A percentile compares a stretch with the other conserved stretches of the same genome.
Conservation (phyloP, 371 early-diverging fungal species). For the Actinomortierella wolfii region DNA sequence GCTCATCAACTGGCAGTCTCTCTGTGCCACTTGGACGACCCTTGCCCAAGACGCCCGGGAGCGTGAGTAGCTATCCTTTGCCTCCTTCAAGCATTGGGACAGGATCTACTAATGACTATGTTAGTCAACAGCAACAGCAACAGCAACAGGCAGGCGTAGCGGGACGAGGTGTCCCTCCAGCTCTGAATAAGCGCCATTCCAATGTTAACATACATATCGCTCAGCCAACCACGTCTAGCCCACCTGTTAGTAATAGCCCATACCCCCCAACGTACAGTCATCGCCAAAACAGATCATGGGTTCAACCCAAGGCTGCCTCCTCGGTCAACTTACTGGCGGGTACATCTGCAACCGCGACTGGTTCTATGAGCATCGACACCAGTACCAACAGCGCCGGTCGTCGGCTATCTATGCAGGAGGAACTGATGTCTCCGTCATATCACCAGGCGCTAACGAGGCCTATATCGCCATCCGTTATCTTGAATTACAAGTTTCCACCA, state of each 20-base stretch:
- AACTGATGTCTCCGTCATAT: constrained; percentile 12
- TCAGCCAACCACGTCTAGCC: constrained; percentile 6
- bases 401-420: constrained; percentile 7
- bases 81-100: too few species aligned
- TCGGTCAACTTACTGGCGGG: neutral
- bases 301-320: constrained; percentile 11
- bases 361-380: neutral
- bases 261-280: neutral
- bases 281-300: constrained; percentile 11
- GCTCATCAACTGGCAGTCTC: constrained; percentile 30
- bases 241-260: neutral
- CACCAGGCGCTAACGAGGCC: constrained; percentile 37
- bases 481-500: constrained; percentile 34
- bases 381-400: constrained; percentile 1
- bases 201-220: constrained; percentile 15
- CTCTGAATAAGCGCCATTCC: constrained; percentile 2
- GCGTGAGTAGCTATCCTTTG: too few species aligned
- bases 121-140: constrained; percentile 18
- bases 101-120: too few species aligned
- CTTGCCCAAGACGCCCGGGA: constrained; percentile 16
- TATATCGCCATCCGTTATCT: constrained; percentile 28
- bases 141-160: constrained; percentile 4
- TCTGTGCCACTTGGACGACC: constrained; percentile 21
- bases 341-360: neutral
- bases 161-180: constrained; percentile 4